Evolutionary conservation across 2,329 filamentous ascomycete genomes (phyloP), one percentile per base, ranked within the genome.

Genomic region (Talaromyces sp.): DNA sequence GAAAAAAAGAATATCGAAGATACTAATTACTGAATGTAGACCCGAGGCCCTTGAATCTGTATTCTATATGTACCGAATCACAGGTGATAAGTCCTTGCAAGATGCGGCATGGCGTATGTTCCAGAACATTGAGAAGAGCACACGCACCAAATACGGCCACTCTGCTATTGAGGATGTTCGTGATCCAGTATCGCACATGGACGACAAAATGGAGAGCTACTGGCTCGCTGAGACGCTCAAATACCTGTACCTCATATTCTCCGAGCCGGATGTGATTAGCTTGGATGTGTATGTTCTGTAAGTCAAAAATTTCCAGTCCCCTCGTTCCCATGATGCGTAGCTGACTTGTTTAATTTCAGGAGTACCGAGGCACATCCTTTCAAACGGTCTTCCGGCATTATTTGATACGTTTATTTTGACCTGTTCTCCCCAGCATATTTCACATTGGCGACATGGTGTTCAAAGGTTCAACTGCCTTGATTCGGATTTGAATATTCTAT

Each of bases 11-110:
- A 9, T 9, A 27, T 8, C 7, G 16, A 37, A 24, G 5, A 22
- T 20, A 41, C 50, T 52, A 32, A 56, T 36, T 24, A 32, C 11
- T 8, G 24, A n/a, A 32, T 37, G 22, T 55, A 75, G 68, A 56
- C 76, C 83, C 0, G 83, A 86, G 65, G 82, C 82, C 2, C 83
- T 86, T 40, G 83, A 86, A 64, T 82, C 78, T n/a, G 77, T 85
- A 3, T 86, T 85, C 65, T 74, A 85, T 58, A 70, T 86, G 66
- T 84, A 85, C 60, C 78, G 83, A 17, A 80, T 83, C 40, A 85
- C 82, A 1, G 83, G 83, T 11, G 78, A 84, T 54, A 73, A 73
- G 48, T 70, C 65, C 13, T 70, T 75, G 47, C 71, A 75, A 37
- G 76, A 80, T 33, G 70, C 70, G 1, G 78, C 77, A 3, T 80